Evolutionary conservation across 2,329 filamentous ascomycete species (phyloP), one percentile per base, ranked within the genome.

Genomic region (Akanthomyces lecanii): DNA sequence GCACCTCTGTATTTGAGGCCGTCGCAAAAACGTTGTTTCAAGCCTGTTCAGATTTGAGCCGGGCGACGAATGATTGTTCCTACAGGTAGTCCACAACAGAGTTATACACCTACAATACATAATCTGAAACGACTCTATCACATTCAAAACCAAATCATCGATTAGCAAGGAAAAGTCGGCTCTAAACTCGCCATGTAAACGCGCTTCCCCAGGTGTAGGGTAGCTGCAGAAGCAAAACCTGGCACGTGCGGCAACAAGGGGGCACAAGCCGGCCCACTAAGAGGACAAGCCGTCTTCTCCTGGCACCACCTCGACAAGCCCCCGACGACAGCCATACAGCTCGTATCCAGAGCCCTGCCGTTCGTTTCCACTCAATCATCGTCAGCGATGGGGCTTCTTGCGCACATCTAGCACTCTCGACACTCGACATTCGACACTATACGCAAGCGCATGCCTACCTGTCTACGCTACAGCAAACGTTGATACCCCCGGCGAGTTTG

Each of bases 191-290:
- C 16, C 23, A 7, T 23, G 10, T 2, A 54, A 54, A 54, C 23
- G 25, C 8, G 5, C n/a, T 45, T 30, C 16, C 18, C 23, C 30
- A 36, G 45, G 45, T 63, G 21, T 23, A 63, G 61, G 61, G 61
- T 63, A 58, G 52, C 33, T 11, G 18, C n/a, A 52, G 28, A 63
- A 57, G 54, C 54, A 63, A 63, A 58, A 25, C 61, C 25, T 47
- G 47, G 61, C 61, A 58, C 55, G 61, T 63, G 61, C 40, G 48
- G 54, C 25, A 53, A 30, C 28, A 48, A 58, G 25, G 54, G 55
- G 55, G 47, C 54, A 53, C 47, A 51, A 38, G 45, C 25, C 36
- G 47, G 30, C 61, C 61, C 61, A 63, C 61, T 30, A 28, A 44
- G 45, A 42, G 45, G 45, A 40, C 38, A 36, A 40, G 48, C 58